These are phyloP conservation scores for Chloropicon primus DNA, from an alignment of 139 green algal genomes.

Conservation along the genomic window DNA sequence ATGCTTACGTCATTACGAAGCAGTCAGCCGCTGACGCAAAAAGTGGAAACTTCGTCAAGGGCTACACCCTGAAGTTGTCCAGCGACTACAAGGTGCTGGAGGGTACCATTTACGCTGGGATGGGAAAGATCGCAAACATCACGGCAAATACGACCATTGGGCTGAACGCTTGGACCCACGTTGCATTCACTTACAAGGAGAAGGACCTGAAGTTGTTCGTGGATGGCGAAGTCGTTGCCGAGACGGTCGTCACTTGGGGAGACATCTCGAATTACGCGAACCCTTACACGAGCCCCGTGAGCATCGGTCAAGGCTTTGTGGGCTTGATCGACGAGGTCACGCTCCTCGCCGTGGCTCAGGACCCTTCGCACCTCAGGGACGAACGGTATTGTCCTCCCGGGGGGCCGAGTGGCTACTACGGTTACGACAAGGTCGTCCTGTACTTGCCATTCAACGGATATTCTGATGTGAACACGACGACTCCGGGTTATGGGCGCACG, in stretches of 20 bases:
- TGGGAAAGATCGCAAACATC: background rate
- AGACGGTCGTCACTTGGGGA: background rate
- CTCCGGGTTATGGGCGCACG: background rate
- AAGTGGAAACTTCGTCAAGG: background rate
- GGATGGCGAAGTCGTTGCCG: background rate
- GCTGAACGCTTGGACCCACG: background rate
- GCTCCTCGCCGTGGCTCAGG: background rate
- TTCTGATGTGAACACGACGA: background rate
- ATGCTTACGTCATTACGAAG: background rate
- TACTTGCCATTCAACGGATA: background rate
- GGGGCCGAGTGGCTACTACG: no score
- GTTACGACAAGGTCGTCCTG: background rate
- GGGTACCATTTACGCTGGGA: background rate
- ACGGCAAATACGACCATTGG: background rate
- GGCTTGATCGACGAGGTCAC: conserved; percentile 8
- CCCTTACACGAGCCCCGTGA: background rate
- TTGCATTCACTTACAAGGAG: background rate
- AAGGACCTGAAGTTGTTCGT: background rate
- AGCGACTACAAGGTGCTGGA: background rate
- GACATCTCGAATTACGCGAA: background rate
- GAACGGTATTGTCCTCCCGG: background rate
- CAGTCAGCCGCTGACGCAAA: background rate
- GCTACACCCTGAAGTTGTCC: background rate
- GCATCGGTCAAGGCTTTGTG: conserved; percentile 2
- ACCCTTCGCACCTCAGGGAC: background rate